Evolutionary conservation across 306 rosid species (phyloP).

Genomic region (Vigna trinervia): DNA sequence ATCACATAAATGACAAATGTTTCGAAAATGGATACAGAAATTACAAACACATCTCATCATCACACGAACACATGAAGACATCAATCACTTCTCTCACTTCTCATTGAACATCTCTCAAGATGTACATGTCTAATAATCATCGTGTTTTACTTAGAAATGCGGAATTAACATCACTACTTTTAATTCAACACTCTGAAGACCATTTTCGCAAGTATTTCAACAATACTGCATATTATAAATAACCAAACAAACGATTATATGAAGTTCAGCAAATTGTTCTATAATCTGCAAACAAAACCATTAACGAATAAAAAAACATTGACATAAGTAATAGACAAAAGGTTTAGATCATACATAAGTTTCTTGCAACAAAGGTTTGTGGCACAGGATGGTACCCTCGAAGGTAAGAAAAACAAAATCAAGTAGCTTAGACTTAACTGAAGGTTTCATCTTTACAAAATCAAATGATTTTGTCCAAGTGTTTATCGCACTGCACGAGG

Average conservation of each 20-base stretch:
- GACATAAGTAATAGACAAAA: background rate
- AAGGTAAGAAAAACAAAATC: conserved; percentile 53
- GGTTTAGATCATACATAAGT: background rate
- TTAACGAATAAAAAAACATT: background rate
- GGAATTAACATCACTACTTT: no score
- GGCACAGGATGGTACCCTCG: conserved; percentile 59
- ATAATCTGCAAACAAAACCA: no score
- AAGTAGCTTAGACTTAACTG: conserved; percentile 39
- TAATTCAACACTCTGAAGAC: background rate
- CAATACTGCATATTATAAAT: background rate
- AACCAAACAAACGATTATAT: background rate
- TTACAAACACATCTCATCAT: no score
- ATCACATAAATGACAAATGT: no score
- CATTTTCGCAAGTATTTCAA: background rate
- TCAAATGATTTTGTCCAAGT: conserved; percentile 69
- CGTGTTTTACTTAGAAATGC: no score
- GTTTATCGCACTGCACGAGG: conserved; percentile 44
- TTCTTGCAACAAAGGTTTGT: conserved; percentile 44
- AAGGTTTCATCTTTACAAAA: conserved; percentile 49
- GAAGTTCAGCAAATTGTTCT: background rate
- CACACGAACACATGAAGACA: no score
- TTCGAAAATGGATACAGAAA: no score
- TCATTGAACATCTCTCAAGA: no score
- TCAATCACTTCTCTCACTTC: no score
- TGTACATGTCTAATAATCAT: no score